Evolutionary conservation across 2,329 filamentous ascomycete genomes (phyloP).

Genomic region (Fusarium paranaense): DNA sequence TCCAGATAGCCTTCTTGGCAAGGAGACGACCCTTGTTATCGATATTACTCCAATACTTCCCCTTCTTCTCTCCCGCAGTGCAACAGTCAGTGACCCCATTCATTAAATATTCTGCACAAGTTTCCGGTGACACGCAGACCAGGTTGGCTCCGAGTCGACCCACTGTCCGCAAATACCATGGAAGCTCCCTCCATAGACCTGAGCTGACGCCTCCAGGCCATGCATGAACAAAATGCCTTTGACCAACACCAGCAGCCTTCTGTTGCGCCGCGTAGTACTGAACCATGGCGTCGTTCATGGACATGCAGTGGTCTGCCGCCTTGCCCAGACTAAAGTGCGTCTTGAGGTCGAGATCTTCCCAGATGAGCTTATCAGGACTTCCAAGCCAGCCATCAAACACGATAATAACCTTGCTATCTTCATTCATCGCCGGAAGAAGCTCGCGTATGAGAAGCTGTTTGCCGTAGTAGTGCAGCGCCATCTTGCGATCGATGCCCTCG

Average conservation of each 20-base stretch:
- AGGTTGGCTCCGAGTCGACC: conserved; percentile 23
- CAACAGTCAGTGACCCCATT: conserved; percentile 30
- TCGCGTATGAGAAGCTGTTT: conserved; percentile 57
- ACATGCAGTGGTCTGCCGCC: conserved; percentile 51
- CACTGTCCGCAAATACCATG: conserved; percentile 43
- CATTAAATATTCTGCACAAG: conserved; percentile 45
- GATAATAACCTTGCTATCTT: conserved; percentile 53
- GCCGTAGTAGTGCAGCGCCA: conserved; percentile 60
- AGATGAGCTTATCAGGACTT: conserved; percentile 49
- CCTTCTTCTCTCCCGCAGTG: conserved; percentile 27
- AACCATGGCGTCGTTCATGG: conserved; percentile 55
- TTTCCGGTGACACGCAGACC: conserved; percentile 41
- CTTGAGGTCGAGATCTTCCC: conserved; percentile 55
- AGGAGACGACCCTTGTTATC: conserved; percentile 45
- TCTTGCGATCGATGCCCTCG: conserved; percentile 59
- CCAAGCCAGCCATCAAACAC: conserved; percentile 51
- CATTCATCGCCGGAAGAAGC: conserved; percentile 51
- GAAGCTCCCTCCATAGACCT: conserved; percentile 44
- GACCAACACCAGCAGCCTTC: not conserved
- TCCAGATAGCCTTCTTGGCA: conserved; percentile 44
- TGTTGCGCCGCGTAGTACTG: conserved; percentile 48
- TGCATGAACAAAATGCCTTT: conserved; percentile 53
- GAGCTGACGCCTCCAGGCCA: conserved; percentile 55
- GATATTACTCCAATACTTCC: conserved; percentile 44
- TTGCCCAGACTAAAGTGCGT: conserved; percentile 47